These are phyloP conservation scores for Ramichloridium luteum DNA, from an alignment of 2,329 filamentous ascomycete species.

Conservation along the genomic window DNA sequence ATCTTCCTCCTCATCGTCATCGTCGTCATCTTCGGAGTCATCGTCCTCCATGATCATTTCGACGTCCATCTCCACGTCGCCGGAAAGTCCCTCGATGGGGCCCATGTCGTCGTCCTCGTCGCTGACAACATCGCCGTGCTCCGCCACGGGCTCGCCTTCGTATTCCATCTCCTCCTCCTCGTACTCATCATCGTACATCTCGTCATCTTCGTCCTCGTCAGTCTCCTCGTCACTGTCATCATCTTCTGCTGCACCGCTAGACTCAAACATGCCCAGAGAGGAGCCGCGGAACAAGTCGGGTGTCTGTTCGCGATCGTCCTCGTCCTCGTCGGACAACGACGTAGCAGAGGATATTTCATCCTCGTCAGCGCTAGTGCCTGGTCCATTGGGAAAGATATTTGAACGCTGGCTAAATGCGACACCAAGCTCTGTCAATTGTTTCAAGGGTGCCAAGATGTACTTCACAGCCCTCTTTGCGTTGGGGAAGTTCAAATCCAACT, in stretches of 20 bases:
- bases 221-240: slow-evolving; percentile 51
- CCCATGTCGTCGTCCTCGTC: slow-evolving; percentile 84
- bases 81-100: slow-evolving; percentile 50
- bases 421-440: slow-evolving; percentile 75
- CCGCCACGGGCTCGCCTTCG: slow-evolving; percentile 69
- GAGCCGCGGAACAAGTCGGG: slow-evolving; percentile 96
- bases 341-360: slow-evolving; percentile 81
- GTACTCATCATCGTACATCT: slow-evolving; percentile 87
- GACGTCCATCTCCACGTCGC: slow-evolving; percentile 55
- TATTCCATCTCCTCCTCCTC: slow-evolving; percentile 78
- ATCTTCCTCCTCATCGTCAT: slow-evolving; percentile 44
- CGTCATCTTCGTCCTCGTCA: slow-evolving; percentile 55
- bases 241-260: slow-evolving; percentile 66
- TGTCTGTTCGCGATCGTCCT: slow-evolving; percentile 63
- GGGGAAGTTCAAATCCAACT: slow-evolving; percentile 90
- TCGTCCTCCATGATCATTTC: slow-evolving; percentile 81
- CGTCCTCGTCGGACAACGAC: slow-evolving; percentile 65
- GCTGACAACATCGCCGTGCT: slow-evolving; percentile 78
- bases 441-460: slow-evolving; percentile 83
- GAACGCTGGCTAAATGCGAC: slow-evolving; percentile 73
- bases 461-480: slow-evolving; percentile 90
- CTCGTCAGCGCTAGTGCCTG: slow-evolving; percentile 56
- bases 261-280: slow-evolving; percentile 86
- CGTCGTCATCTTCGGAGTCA: slow-evolving; percentile 44
- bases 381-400: slow-evolving; percentile 45